These are phyloP conservation scores for Carex myosuroides DNA, from an alignment of 176 grass and related monocot species.

Conservation along the genomic window DNA sequence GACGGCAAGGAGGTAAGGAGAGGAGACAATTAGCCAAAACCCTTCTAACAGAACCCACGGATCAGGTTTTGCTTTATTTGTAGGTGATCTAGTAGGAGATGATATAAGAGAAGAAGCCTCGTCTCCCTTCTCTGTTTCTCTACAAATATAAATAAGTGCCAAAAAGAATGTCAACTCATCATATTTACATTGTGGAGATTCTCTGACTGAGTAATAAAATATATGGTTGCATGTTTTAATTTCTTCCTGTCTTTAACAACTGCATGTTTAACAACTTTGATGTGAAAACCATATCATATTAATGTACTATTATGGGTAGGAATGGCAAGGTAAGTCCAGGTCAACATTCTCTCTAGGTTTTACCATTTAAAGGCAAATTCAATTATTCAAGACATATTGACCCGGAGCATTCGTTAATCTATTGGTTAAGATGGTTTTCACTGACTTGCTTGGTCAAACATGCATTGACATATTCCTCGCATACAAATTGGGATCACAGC, in stretches of 20 bases:
- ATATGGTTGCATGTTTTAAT: neutral
- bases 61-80: slow-evolving; percentile 35
- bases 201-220: neutral
- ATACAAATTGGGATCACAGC: neutral
- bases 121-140: slow-evolving; percentile 27
- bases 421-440: neutral
- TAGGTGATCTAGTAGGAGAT: slow-evolving; percentile 35
- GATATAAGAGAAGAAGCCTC: slow-evolving; percentile 60
- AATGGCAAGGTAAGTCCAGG: neutral
- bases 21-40: slow-evolving; percentile 65
- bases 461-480: neutral
- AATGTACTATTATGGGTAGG: neutral
- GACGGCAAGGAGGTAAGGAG: slow-evolving; percentile 66
- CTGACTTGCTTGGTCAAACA: neutral
- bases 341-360: neutral
- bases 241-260: neutral
- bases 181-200: neutral
- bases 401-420: neutral
- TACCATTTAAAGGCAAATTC: neutral
- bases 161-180: neutral
- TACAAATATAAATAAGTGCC: neutral
- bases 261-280: neutral
- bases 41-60: slow-evolving; percentile 81
- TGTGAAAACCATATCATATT: neutral
- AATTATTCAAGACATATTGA: neutral